These are phyloP conservation scores for Talaromyces atroroseus DNA, from an alignment of 2,329 filamentous ascomycete species.

Conservation along the genomic window DNA sequence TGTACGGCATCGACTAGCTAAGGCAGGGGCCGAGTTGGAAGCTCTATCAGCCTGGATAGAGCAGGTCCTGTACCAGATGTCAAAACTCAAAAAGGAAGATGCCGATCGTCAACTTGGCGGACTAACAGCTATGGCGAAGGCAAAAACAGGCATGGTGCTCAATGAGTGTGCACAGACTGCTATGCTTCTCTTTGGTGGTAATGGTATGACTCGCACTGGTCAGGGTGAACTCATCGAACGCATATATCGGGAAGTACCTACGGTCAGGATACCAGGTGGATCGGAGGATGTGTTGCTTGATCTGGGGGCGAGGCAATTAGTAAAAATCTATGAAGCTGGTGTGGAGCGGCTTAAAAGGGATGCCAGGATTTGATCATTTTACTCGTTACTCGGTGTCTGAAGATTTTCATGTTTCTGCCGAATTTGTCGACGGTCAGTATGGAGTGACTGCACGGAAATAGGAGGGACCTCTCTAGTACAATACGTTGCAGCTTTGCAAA, in stretches of 20 bases:
- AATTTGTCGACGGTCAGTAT: too few species aligned
- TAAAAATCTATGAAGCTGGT: conserved; percentile 56
- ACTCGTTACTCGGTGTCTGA: too few species aligned
- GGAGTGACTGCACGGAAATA: too few species aligned
- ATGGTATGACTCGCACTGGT: conserved; percentile 64
- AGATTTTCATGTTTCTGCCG: too few species aligned
- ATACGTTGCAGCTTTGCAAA: too few species aligned
- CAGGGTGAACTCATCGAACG: conserved; percentile 67
- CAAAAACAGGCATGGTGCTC: conserved; percentile 64
- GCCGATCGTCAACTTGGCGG: conserved; percentile 57
- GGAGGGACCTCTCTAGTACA: too few species aligned
- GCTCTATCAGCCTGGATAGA: conserved; percentile 68
- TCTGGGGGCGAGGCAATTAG: conserved; percentile 62
- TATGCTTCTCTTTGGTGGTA: conserved; percentile 67
- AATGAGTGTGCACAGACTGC: conserved; percentile 66
- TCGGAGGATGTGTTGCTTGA: conserved; percentile 70
- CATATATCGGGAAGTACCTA: conserved; percentile 62
- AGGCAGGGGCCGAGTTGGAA: conserved; percentile 63
- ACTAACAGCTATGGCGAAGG: conserved; percentile 66
- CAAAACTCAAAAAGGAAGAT: conserved; percentile 48
- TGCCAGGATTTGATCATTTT: conserved; percentile 16
- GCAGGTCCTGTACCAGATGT: conserved; percentile 64
- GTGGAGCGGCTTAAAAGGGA: conserved; percentile 25
- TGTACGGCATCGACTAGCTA: conserved; percentile 66
- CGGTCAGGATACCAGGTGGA: conserved; percentile 59